Percentiles rank a stretch among this genome's conserved stretches.
Conservation (phyloP, 1,284 basidiomycete genomes). For the Macrocystidia cucumis region DNA sequence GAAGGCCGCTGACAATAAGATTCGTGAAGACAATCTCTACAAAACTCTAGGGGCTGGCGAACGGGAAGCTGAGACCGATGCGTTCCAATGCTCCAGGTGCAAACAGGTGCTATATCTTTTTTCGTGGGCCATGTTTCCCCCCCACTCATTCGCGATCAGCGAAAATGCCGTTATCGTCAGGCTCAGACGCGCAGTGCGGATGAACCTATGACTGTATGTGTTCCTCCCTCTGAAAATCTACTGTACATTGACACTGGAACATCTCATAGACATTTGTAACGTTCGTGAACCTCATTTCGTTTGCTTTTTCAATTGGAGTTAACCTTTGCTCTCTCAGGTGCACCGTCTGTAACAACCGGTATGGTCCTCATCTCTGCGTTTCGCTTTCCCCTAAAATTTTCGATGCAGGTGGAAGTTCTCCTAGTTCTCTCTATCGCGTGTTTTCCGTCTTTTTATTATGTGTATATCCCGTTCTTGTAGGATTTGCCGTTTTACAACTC, state of each 20-base stretch:
- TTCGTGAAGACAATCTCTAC: conserved; percentile 86
- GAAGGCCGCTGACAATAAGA: conserved; percentile 75
- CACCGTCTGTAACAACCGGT: conserved; percentile 53
- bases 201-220: conserved; percentile 90
- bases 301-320: background rate
- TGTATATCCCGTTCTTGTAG: background rate
- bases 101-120: conserved; percentile 47
- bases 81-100: conserved; percentile 96
- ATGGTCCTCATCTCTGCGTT: background rate
- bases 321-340: conserved; percentile 28
- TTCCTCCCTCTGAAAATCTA: conserved; percentile 3
- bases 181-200: conserved; percentile 93
- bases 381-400: background rate
- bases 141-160: conserved; percentile 32
- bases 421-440: conserved; percentile 1
- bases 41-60: conserved; percentile 88
- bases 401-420: conserved; percentile 11
- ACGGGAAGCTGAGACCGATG: conserved; percentile 91
- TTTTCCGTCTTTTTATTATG: background rate
- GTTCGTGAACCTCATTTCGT: conserved; percentile 27
- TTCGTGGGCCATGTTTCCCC: conserved; percentile 3
- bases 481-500: too few species aligned
- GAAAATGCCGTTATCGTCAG: conserved; percentile 90
- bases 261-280: conserved; percentile 50
- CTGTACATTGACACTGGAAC: conserved; percentile 7